Evolutionary conservation across 2,329 filamentous ascomycete genomes (phyloP), one percentile per base, ranked within the genome.

Genomic region (Phialophora expanda): DNA sequence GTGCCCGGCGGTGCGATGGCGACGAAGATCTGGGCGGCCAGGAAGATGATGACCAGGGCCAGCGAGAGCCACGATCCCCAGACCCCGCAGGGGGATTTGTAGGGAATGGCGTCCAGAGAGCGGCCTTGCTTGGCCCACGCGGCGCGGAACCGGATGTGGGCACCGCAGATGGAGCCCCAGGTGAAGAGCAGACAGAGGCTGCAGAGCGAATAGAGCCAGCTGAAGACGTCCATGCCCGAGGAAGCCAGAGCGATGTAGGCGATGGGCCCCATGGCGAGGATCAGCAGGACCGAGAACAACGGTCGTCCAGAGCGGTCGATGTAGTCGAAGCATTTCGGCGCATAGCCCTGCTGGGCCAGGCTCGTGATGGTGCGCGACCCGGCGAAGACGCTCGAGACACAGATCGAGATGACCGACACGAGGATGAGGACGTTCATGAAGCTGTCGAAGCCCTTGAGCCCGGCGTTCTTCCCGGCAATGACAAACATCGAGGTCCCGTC

Each of bases 1-100:
- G 53, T 57, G 30, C 26, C 26, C 3, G 61, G 61, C 6, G 61
- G 61, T n/a, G 61, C 61, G 22, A 91, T 88, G 28, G 90, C 92
- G 59, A 90, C 89, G 90, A 92, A 97, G 81, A 96, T 94, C 76
- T 97, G 93, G 1, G 91, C 91, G 53, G 90, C 76, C 30, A 97
- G 84, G 34, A 97, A 88, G 48, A 94, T 79, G 24, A 84, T 64
- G 78, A 97, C 96, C 76, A 96, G 86, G 34, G 81, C 70, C 64
- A 97, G 84, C 28, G 93, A 93, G 34, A 95, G 68, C 84, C 89
- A 97, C 2, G 92, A 96, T 9, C 93, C 94, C 9, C 85, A 71
- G 7, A 95, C 81, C 66, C 94, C 93, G 4, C 90, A 86, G 75
- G 96, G 91, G 0, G 90, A 91, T 41, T 80, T 83, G 81, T 94